Evolutionary conservation across 2,329 filamentous ascomycete genomes (phyloP), one percentile per base, ranked within the genome.

Genomic region (Keithomyces neogunnii): DNA sequence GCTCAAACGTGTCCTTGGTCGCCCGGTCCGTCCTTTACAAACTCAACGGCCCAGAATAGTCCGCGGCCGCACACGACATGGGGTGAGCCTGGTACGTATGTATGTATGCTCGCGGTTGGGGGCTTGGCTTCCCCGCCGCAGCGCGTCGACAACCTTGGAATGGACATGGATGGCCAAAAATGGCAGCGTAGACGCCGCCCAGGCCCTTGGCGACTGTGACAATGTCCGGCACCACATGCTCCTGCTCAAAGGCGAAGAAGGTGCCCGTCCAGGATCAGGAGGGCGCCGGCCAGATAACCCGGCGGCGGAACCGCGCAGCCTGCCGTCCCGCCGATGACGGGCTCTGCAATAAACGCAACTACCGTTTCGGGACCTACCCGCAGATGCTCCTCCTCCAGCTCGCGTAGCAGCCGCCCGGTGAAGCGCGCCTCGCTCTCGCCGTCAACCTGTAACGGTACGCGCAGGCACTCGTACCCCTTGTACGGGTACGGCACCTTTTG

Each of bases 161-260:
- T 43, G 51, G 3, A 53, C 48, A 26, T 50, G 42, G 6, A 53
- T 36, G 38, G 19, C 26, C 51, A 2, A 48, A 44, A 31, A 53
- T 50, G 26, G 72, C 71, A 5, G 73, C 72, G 57, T 80, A 85
- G 0, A 84, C 84, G 29, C 75, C 82, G 1, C 77, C 82, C 0
- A 89, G 72, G 0, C 80, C 81, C 63, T 88, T 89, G 0, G 80
- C 85, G 8, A 86, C 68, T 0, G 81, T 80, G 60, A 84, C 77
- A 2, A 89, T 74, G 58, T 89, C 84, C 0, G 85, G 85, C 8
- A 61, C 57, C 0, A 74, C 57, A 3, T n/a, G 71, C 70, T 84
- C 77, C 45, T 83, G 75, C 59, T 86, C 73, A 76, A 79, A 86
- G 0, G 81, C 79, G 64, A 87, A 77, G 57, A 86, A 65, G 5